phyloP scores from a whole-genome alignment of 352 stramenopile genomes.

The Globisporangium sylvaticum region DNA sequence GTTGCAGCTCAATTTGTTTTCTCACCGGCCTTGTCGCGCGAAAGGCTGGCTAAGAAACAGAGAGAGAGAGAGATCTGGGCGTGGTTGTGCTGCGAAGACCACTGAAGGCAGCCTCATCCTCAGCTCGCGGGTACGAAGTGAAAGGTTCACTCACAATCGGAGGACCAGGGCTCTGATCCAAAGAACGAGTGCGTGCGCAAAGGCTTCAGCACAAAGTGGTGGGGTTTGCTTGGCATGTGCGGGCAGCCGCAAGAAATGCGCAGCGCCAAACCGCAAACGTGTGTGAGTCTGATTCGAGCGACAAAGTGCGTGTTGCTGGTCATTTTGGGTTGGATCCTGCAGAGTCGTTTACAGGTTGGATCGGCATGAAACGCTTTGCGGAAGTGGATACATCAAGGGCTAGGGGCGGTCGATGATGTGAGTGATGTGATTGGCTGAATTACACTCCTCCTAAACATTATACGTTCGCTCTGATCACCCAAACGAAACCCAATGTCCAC shows the following conservation, averaged over 20 bases:
- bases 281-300: background rate
- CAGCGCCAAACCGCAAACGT: background rate
- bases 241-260: background rate
- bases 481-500: too few relatives aligned
- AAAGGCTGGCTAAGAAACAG: background rate
- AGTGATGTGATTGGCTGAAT: too few relatives aligned
- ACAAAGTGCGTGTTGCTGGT: background rate
- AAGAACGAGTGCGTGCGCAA: background rate
- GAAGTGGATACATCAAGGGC: background rate
- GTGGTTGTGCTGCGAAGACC: too few relatives aligned
- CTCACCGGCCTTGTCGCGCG: background rate
- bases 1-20: background rate
- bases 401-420: background rate
- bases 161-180: too few relatives aligned
- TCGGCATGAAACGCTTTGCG: background rate
- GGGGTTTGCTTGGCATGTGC: background rate
- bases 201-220: background rate
- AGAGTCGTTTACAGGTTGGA: constrained; percentile 3
- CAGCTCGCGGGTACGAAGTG: too few relatives aligned
- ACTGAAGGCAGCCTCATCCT: too few relatives aligned
- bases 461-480: too few relatives aligned
- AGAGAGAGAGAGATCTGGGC: too few relatives aligned
- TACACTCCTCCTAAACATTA: too few relatives aligned
- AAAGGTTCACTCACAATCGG: too few relatives aligned
- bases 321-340: background rate